Conservation (phyloP, 129 eudicot species). For the Pulicaria dysenterica region DNA sequence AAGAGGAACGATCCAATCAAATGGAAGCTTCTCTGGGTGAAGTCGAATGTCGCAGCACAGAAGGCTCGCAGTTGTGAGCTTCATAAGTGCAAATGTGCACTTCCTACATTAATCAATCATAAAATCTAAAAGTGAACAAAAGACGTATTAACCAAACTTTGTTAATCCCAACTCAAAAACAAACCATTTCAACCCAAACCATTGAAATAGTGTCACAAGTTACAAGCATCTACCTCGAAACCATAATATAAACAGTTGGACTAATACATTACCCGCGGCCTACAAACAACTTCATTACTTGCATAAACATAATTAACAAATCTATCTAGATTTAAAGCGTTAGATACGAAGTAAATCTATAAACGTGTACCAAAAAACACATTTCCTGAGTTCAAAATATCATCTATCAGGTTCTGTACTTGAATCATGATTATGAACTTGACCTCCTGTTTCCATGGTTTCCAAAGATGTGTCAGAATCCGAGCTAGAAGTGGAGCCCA, state of each 20-base stretch:
- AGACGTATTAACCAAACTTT: no score
- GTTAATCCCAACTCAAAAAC: no score
- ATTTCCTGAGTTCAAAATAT: not conserved
- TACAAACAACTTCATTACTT: constrained; percentile 11
- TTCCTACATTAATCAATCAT: not conserved
- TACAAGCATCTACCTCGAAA: not conserved
- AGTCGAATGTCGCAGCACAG: no score
- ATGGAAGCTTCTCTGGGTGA: no score
- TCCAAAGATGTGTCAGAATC: constrained; percentile 50
- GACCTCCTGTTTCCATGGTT: constrained; percentile 58
- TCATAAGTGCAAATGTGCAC: no score
- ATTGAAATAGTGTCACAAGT: no score
- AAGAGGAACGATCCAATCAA: no score
- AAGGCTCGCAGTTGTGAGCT: no score
- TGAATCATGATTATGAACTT: constrained; percentile 15
- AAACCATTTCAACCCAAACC: no score
- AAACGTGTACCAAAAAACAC: constrained; percentile 11
- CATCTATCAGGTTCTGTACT: constrained; percentile 37
- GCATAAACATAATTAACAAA: constrained; percentile 15
- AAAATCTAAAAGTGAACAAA: not conserved
- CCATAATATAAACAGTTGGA: not conserved
- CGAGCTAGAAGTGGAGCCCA: constrained; percentile 37
- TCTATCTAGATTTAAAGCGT: constrained; percentile 20
- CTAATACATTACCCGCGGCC: not conserved
- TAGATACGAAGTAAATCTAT: constrained; percentile 9